A percentile compares a stretch with the other conserved stretches of the same genome.
Conservation (phyloP, 768 basidiomycete species). For the Chlorophyllum brunneum region DNA sequence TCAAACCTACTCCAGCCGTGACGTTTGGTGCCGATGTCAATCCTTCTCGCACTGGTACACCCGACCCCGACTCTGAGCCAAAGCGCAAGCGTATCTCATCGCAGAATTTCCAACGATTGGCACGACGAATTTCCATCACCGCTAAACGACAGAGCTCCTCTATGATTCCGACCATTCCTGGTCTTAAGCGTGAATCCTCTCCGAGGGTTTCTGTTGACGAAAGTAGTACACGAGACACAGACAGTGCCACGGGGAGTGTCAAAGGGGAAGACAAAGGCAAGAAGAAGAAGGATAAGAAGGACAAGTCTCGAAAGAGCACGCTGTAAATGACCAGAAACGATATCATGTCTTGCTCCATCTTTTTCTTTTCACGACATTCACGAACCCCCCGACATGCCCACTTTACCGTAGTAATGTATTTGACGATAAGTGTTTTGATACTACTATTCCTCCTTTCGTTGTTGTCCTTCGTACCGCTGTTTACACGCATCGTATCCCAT, state of each 20-base stretch:
- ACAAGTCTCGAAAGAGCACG: slow-evolving; percentile 47
- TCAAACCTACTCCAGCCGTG: slow-evolving; percentile 35
- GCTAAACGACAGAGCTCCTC: slow-evolving; percentile 55
- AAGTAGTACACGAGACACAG: slow-evolving; percentile 38
- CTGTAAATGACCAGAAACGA: slow-evolving; percentile 18
- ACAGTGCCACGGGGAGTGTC: slow-evolving; percentile 56
- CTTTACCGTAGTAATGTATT: slow-evolving; percentile 14
- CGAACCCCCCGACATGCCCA: slow-evolving; percentile 13
- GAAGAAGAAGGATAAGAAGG: slow-evolving; percentile 61
- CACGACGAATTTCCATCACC: slow-evolving; percentile 66
- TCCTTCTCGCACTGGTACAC: slow-evolving; percentile 67
- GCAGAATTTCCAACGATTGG: slow-evolving; percentile 82
- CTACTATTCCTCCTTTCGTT: not conserved
- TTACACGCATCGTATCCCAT: not conserved
- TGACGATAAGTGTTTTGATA: slow-evolving; percentile 4
- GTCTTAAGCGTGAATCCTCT: slow-evolving; percentile 49
- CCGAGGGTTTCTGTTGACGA: slow-evolving; percentile 45
- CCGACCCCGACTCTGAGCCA: slow-evolving; percentile 69
- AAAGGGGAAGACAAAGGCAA: slow-evolving; percentile 51
- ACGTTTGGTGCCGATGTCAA: slow-evolving; percentile 63
- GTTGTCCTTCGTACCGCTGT: not conserved
- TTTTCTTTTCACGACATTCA: slow-evolving; percentile 26
- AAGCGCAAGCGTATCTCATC: slow-evolving; percentile 80
- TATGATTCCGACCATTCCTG: slow-evolving; percentile 41
- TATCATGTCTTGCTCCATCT: slow-evolving; percentile 15